Percentiles rank a stretch among this genome's conserved stretches.
Conservation (phyloP, 805 yeast genomes). For the Groenewaldozyma salmanticensis region DNA sequence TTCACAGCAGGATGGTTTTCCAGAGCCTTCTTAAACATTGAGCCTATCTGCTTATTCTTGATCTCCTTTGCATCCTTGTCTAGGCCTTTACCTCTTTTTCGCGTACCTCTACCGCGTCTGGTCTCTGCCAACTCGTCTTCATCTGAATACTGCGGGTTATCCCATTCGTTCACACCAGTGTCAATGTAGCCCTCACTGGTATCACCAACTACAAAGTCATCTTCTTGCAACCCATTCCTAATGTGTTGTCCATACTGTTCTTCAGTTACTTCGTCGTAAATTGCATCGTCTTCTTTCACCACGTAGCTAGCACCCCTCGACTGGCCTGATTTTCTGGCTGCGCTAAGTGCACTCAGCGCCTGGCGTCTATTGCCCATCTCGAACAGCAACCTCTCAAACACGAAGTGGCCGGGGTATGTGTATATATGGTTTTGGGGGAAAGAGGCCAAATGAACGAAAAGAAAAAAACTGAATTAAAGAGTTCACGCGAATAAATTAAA, state of each 20-base stretch:
- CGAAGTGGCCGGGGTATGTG: too few species aligned
- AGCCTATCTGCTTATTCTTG: slow-evolving; percentile 24
- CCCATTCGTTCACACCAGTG: slow-evolving; percentile 90
- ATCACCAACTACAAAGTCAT: slow-evolving; percentile 92
- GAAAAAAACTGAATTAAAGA: too few species aligned
- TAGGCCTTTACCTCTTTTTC: slow-evolving; percentile 14
- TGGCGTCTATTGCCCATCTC: too few species aligned
- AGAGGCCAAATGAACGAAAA: too few species aligned
- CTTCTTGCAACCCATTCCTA: slow-evolving; percentile 71
- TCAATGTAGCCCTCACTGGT: slow-evolving; percentile 91
- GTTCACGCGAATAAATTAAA: too few species aligned
- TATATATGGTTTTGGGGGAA: too few species aligned
- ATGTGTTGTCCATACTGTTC: slow-evolving; percentile 65
- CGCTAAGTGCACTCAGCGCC: slow-evolving; percentile 8
- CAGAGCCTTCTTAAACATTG: slow-evolving; percentile 36
- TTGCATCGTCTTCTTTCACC: slow-evolving; percentile 42
- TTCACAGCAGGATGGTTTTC: slow-evolving; percentile 36
- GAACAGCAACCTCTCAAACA: too few species aligned
- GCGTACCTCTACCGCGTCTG: slow-evolving; percentile 20
- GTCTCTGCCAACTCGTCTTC: slow-evolving; percentile 14
- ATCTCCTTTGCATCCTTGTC: slow-evolving; percentile 24
- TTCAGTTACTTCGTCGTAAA: slow-evolving; percentile 87
- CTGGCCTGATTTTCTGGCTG: slow-evolving; percentile 8
- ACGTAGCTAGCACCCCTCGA: slow-evolving; percentile 32
- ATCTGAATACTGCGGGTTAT: slow-evolving; percentile 33